Base-by-base conservation (phyloP, 352 stramenopile genomes). In the Saprolegnia parasitica region DNA sequence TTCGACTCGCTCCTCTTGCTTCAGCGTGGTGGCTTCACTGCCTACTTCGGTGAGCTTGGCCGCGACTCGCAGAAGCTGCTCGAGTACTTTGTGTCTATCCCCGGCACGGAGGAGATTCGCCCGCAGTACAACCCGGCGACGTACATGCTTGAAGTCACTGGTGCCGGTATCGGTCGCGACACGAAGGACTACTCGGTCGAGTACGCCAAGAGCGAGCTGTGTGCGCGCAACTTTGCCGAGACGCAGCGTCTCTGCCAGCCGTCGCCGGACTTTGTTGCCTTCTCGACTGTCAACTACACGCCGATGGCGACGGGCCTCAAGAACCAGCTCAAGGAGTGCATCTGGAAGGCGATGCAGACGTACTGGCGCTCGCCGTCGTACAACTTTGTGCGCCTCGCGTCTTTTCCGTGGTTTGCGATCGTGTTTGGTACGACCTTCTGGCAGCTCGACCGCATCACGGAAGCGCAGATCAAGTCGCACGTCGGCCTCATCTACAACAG, bases 1-100 rank as follows among this genome's bases (percentile, higher is more conserved):
- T 97, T 98, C 71, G 91, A 98, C 71, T 74, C 81, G 24, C 65
- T 97, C 0, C 71, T 98, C 1, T 71, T 98, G 24, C 78, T 98
- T 0, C 85, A 91, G 65, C 76, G 78, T 65, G 85, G 83, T 42
- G 87, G 86, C 11, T 74, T 87, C 64, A 85, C 79, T 49, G 76
- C 24, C 6, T 35, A 61, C 45, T 68, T 29, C 56, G 90, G 91
- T 42, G 80, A 95, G 5, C 71, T 98, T 45, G 91, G 90, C 24
- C 72, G 90, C 21, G 77, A 95, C 13, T 87, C 78, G 5, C 76
- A 70, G 16, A 74, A 67, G 47, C 66, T 74, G 70, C n/a, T 72
- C 18, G 47, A 50, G 39, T 65, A 66, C 26, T 50, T 73, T 29
- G 71, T 68, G 26, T 50, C 42, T 23, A 72, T 74, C 46, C 6